Conservation (phyloP, 2,329 filamentous ascomycete species). For the Monosporascus sp. region DNA sequence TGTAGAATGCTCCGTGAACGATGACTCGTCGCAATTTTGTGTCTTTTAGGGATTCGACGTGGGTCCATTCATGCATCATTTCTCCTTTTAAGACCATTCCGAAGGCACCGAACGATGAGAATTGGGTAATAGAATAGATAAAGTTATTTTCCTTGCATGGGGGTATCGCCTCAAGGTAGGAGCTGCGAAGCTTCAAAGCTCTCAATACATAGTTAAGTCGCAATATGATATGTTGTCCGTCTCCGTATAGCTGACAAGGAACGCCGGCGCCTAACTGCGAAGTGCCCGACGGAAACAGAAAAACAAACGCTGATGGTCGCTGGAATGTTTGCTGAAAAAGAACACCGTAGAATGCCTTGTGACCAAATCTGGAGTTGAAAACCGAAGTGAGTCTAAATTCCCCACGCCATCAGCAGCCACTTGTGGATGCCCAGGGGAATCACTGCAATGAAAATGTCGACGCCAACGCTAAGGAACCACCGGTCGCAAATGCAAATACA, state of each 20-base stretch:
- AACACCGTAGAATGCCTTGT: conserved; percentile 25
- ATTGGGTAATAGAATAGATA: background rate
- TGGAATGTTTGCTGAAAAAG: conserved; percentile 10
- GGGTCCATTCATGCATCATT: background rate
- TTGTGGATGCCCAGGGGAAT: conserved; percentile 18
- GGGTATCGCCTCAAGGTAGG: background rate
- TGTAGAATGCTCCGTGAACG: background rate
- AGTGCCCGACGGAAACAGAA: conserved; percentile 6
- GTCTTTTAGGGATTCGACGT: background rate
- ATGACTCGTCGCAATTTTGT: background rate
- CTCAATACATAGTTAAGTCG: background rate
- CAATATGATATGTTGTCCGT: conserved; percentile 1
- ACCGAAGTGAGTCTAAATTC: conserved; percentile 24
- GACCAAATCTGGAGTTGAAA: conserved; percentile 20
- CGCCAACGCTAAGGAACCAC: conserved; percentile 25
- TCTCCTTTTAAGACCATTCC: background rate
- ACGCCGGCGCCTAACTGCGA: conserved; percentile 11
- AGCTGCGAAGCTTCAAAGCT: background rate
- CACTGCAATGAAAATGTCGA: conserved; percentile 21
- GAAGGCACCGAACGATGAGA: background rate
- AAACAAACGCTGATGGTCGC: conserved; percentile 22
- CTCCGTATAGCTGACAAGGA: conserved; percentile 1
- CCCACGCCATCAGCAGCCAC: conserved; percentile 19
- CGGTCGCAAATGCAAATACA: conserved; percentile 23
- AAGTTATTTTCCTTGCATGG: background rate